These are phyloP conservation scores for Cadophora sp. DNA, from an alignment of 2,329 filamentous ascomycete species.

Conservation along the genomic window DNA sequence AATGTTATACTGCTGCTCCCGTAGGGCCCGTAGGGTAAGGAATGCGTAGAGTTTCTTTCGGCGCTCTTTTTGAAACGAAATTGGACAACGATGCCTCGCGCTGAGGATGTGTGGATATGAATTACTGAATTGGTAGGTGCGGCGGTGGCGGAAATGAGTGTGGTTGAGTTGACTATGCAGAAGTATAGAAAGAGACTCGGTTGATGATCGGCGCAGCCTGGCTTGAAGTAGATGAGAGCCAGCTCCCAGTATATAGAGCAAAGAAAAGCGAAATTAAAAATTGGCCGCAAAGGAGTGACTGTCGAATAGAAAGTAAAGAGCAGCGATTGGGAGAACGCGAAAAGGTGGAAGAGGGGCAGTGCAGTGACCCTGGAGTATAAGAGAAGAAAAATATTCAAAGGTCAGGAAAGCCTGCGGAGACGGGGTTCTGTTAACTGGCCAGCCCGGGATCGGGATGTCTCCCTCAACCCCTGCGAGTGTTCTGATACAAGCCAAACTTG, in stretches of 20 bases:
- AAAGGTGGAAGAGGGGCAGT: slow-evolving; percentile 53
- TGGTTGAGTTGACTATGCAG: slow-evolving; percentile 50
- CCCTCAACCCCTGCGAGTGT: slow-evolving; percentile 40
- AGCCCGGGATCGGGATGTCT: slow-evolving; percentile 43
- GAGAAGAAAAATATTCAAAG: slow-evolving; percentile 51
- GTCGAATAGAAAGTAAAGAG: slow-evolving; percentile 49
- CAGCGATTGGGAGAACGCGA: slow-evolving; percentile 54
- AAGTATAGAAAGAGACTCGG: slow-evolving; percentile 52
- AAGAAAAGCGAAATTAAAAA: slow-evolving; percentile 51
- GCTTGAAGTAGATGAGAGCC: slow-evolving; percentile 58
- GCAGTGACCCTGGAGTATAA: slow-evolving; percentile 58
- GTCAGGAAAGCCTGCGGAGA: slow-evolving; percentile 45
- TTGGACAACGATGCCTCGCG: slow-evolving; percentile 49
- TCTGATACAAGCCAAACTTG: slow-evolving; percentile 44
- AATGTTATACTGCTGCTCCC: slow-evolving; percentile 47
- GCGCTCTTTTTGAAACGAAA: slow-evolving; percentile 45
- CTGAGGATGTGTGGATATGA: slow-evolving; percentile 47
- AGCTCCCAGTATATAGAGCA: slow-evolving; percentile 60
- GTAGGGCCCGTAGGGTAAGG: slow-evolving; percentile 43
- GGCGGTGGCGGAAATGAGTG: slow-evolving; percentile 46
- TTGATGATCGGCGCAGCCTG: slow-evolving; percentile 46
- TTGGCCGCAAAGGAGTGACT: slow-evolving; percentile 57
- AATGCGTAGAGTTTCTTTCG: slow-evolving; percentile 47
- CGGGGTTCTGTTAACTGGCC: slow-evolving; percentile 37
- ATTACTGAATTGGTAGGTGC: slow-evolving; percentile 43